Evolutionary conservation across 2,329 filamentous ascomycete genomes (phyloP).

Genomic region (Cladophialophora bantiana): DNA sequence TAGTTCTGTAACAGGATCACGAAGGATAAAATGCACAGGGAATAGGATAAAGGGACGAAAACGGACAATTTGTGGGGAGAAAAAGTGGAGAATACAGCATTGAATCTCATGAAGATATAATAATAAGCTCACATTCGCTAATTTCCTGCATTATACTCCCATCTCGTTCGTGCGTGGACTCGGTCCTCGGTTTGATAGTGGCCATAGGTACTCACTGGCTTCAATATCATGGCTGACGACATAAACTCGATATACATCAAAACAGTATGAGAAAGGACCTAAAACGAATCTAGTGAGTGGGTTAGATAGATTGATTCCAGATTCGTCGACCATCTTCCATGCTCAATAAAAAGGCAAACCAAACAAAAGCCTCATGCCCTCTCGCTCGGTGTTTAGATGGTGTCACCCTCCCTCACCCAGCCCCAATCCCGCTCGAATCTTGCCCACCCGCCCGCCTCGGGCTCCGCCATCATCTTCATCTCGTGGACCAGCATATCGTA

Average conservation of each 20-base stretch:
- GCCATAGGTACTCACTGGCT: too few species aligned
- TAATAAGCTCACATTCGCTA: neutral
- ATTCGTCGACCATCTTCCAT: too few species aligned
- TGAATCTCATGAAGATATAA: neutral
- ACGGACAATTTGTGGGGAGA: neutral
- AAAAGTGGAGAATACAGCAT: neutral
- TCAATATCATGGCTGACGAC: too few species aligned
- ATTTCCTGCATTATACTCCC: neutral
- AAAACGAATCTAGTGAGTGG: too few species aligned
- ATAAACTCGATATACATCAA: too few species aligned
- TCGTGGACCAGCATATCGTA: conserved; percentile 41
- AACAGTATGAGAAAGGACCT: too few species aligned
- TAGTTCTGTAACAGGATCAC: neutral
- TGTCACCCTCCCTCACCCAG: conserved; percentile 33
- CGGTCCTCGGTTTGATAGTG: too few species aligned
- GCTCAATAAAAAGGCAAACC: neutral
- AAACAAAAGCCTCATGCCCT: neutral
- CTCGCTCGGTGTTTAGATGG: conserved; percentile 23
- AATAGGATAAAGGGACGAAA: neutral
- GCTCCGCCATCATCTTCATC: conserved; percentile 36
- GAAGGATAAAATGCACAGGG: too few species aligned
- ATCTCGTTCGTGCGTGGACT: too few species aligned
- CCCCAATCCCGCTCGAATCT: conserved; percentile 38
- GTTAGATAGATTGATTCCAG: too few species aligned
- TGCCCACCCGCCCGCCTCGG: conserved; percentile 37